These are phyloP conservation scores for Mrakia frigida DNA, from an alignment of 768 basidiomycete genomes.

Conservation along the genomic window DNA sequence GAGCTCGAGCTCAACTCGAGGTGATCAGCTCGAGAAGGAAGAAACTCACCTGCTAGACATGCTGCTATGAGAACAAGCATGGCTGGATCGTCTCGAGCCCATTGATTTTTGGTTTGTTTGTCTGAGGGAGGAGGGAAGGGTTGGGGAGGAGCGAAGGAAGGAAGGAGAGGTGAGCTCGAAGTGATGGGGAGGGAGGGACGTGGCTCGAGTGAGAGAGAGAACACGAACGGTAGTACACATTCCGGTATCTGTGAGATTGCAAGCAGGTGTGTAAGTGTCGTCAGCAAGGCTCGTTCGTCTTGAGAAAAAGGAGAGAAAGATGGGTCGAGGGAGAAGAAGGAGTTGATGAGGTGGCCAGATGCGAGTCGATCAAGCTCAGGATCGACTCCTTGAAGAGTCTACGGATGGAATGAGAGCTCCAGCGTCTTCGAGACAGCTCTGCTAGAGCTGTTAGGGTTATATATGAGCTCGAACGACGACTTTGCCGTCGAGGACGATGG, in stretches of 20 bases:
- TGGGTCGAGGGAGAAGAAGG: not conserved
- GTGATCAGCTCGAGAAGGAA: not conserved
- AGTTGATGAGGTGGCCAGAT: not conserved
- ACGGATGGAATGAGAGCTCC: not conserved
- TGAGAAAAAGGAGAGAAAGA: not conserved
- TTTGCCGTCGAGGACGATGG: not conserved
- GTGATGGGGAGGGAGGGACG: not conserved
- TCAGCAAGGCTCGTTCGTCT: too few species aligned
- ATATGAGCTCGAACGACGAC: too few species aligned
- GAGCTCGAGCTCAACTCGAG: not conserved
- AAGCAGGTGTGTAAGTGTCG: too few species aligned
- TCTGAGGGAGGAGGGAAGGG: conserved; percentile 1
- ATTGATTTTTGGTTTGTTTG: conserved; percentile 93
- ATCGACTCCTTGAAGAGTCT: too few species aligned
- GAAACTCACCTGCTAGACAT: conserved; percentile 61
- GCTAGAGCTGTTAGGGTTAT: too few species aligned
- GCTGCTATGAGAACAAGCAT: conserved; percentile 79
- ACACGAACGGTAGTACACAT: conserved; percentile 87
- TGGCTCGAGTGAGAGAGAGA: not conserved
- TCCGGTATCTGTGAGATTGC: conserved; percentile 92
- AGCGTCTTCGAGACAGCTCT: too few species aligned
- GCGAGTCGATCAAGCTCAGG: too few species aligned
- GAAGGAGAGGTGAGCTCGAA: conserved; percentile 11
- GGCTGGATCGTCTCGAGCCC: conserved; percentile 96
- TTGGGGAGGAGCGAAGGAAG: not conserved